Evolutionary conservation across 495 filamentous ascomycete genomes (phyloP).

Genomic region (Neurospora sp.): DNA sequence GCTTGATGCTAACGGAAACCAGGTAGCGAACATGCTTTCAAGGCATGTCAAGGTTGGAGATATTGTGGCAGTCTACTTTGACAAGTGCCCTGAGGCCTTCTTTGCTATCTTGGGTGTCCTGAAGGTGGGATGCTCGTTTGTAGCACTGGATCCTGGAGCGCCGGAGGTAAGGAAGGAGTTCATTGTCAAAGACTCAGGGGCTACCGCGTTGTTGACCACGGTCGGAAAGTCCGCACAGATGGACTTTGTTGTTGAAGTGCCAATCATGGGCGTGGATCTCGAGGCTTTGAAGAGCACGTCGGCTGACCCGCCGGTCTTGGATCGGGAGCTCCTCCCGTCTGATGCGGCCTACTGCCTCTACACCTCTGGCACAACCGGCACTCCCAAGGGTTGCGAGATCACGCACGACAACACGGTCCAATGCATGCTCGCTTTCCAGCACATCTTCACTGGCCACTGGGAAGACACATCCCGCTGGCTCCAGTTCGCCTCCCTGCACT

Average conservation of each 20-base stretch:
- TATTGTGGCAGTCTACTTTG: conserved; percentile 68
- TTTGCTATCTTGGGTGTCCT: conserved; percentile 71
- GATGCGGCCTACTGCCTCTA: conserved; percentile 65
- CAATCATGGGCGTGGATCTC: conserved; percentile 32
- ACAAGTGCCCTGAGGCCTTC: conserved; percentile 70
- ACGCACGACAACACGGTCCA: conserved; percentile 68
- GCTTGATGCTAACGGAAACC: conserved; percentile 50
- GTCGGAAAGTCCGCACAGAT: conserved; percentile 19
- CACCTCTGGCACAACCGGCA: conserved; percentile 75
- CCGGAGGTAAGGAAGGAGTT: conserved; percentile 53
- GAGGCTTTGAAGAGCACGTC: conserved; percentile 16
- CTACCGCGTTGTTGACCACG: conserved; percentile 40
- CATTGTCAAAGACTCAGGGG: conserved; percentile 53
- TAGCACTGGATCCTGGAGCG: conserved; percentile 60
- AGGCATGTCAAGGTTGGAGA: conserved; percentile 31
- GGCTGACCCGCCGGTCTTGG: conserved; percentile 11
- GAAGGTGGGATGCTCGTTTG: conserved; percentile 73
- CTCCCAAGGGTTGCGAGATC: conserved; percentile 67
- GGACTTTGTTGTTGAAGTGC: conserved; percentile 15
- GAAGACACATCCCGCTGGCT: conserved; percentile 60
- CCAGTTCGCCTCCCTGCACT: conserved; percentile 83
- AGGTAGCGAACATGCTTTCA: conserved; percentile 45
- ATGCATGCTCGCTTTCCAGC: conserved; percentile 62
- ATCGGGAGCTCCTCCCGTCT: conserved; percentile 23
- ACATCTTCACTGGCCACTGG: conserved; percentile 63